Percentiles rank a stretch among this genome's conserved stretches.
phyloP scores from a whole-genome alignment of 2,329 filamentous ascomycete genomes.

The Aureobasidium sp. region DNA sequence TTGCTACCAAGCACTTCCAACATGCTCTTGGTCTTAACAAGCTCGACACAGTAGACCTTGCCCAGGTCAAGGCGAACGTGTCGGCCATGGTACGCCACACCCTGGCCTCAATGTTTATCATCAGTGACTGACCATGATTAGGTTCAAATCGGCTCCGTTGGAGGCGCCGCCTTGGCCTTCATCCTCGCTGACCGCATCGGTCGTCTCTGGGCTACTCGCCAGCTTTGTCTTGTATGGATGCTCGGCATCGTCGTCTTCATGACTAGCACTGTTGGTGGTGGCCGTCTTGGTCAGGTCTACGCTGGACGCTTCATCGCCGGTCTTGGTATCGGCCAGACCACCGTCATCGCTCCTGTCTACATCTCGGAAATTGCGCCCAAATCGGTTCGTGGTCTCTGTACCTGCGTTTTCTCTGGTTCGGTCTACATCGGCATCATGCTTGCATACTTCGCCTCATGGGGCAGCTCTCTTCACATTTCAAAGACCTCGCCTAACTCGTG shows the following conservation, averaged over 20 bases:
- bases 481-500: constrained; percentile 30
- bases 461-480: constrained; percentile 41
- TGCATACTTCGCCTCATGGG: constrained; percentile 61
- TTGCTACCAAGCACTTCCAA: constrained; percentile 56
- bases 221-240: constrained; percentile 34
- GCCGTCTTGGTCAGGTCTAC: constrained; percentile 30
- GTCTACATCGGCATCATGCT: constrained; percentile 69
- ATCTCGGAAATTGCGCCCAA: constrained; percentile 52
- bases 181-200: constrained; percentile 39
- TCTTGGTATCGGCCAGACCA: constrained; percentile 26
- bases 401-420: constrained; percentile 57
- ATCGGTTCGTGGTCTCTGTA: constrained; percentile 59
- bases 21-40: constrained; percentile 46
- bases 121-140: no score
- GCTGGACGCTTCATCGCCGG: constrained; percentile 34
- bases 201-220: constrained; percentile 35
- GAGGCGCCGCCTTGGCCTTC: constrained; percentile 55
- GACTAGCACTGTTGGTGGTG: constrained; percentile 20
- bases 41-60: constrained; percentile 45
- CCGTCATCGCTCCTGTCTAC: constrained; percentile 42
- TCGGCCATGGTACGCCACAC: constrained; percentile 59
- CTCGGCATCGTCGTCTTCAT: constrained; percentile 34
- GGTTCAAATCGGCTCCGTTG: constrained; percentile 58
- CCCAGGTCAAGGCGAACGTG: constrained; percentile 62
- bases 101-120: no score